Conservation (phyloP, 2,329 filamentous ascomycete genomes). For the Hymenoscyphus albidus region DNA sequence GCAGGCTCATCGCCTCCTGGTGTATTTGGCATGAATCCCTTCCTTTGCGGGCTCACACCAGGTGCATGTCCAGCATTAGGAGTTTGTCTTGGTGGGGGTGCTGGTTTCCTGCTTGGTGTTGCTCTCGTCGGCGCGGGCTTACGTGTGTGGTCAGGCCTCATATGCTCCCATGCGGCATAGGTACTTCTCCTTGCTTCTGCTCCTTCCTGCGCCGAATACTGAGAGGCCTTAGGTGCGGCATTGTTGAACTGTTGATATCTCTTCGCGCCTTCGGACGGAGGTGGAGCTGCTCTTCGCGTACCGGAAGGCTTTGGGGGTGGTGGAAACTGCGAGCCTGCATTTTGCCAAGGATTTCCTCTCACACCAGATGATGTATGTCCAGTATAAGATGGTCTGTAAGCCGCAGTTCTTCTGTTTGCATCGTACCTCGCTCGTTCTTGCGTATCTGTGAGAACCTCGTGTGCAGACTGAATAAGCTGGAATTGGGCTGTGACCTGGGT, state of each 20-base stretch:
- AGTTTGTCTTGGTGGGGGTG: conserved; percentile 26
- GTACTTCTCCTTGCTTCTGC: conserved; percentile 30
- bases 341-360: conserved; percentile 35
- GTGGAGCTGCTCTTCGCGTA: conserved; percentile 19
- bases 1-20: conserved; percentile 35
- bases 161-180: conserved; percentile 35
- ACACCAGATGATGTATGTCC: conserved; percentile 21
- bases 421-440: conserved; percentile 35
- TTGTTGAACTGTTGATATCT: conserved; percentile 32
- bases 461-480: conserved; percentile 66
- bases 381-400: conserved; percentile 19
- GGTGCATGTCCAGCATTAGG: conserved; percentile 23
- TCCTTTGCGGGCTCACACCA: conserved; percentile 20
- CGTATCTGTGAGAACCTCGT: conserved; percentile 56
- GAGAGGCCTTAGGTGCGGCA: conserved; percentile 25
- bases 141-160: conserved; percentile 21
- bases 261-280: conserved; percentile 32
- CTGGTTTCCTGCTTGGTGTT: conserved; percentile 17
- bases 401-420: conserved; percentile 23
- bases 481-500: conserved; percentile 63
- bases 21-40: conserved; percentile 34
- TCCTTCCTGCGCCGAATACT: conserved; percentile 31
- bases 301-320: conserved; percentile 34
- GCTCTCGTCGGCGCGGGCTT: conserved; percentile 16
- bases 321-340: conserved; percentile 30